Conservation (phyloP, 179 eudicot species). For the Silene coronaria region DNA sequence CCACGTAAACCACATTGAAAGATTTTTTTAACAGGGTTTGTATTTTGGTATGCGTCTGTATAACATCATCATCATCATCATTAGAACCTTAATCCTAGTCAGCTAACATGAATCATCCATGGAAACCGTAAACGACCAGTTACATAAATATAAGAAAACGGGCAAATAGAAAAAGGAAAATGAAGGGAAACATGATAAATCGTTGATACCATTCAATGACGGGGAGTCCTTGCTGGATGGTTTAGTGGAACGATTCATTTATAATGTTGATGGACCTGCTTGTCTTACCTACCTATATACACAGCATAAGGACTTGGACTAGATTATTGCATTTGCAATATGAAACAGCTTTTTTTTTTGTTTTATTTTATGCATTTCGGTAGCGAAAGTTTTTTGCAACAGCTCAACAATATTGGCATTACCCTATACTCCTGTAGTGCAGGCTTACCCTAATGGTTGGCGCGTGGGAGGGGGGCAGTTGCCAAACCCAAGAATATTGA, state of each 20-base stretch:
- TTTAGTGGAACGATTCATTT: neutral
- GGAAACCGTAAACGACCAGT: neutral
- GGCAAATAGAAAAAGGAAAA: neutral
- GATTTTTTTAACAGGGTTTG: neutral
- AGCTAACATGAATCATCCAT: neutral
- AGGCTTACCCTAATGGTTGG: too few relatives aligned
- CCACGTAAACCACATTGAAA: neutral
- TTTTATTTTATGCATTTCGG: neutral
- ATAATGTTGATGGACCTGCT: neutral
- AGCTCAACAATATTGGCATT: too few relatives aligned
- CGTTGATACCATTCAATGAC: neutral
- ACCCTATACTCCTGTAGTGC: too few relatives aligned
- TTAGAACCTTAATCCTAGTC: neutral
- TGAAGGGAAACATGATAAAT: neutral
- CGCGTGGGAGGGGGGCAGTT: neutral
- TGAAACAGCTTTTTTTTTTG: neutral
- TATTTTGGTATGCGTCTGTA: neutral
- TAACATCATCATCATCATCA: neutral
- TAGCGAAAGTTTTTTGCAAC: neutral
- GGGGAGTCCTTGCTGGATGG: neutral
- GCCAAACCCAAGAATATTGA: neutral
- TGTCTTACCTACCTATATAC: neutral
- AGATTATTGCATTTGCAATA: neutral
- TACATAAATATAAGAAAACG: neutral
- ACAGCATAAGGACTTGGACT: neutral